Conservation (phyloP, 2,329 filamentous ascomycete species). For the Xylaria sp. region DNA sequence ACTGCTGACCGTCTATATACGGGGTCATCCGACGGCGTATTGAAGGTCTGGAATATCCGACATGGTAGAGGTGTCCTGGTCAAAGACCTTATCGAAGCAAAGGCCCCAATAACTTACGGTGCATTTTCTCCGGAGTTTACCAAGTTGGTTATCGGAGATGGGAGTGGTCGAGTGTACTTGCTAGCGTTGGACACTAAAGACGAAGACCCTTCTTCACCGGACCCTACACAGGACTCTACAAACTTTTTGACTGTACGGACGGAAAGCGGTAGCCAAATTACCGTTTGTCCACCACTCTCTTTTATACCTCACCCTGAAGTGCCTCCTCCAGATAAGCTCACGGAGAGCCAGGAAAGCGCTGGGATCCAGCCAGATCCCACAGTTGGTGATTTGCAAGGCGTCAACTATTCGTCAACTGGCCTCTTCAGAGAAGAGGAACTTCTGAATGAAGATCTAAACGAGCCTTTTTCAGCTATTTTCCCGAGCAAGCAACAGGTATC, state of each 20-base stretch:
- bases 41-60: slow-evolving; percentile 73
- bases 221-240: slow-evolving; percentile 37
- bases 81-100: slow-evolving; percentile 63
- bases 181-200: slow-evolving; percentile 60
- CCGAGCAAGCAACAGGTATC: slow-evolving; percentile 57
- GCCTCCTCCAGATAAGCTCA: slow-evolving; percentile 52
- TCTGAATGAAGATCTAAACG: slow-evolving; percentile 54
- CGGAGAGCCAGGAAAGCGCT: slow-evolving; percentile 46
- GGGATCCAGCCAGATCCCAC: slow-evolving; percentile 57
- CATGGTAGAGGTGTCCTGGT: slow-evolving; percentile 57
- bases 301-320: slow-evolving; percentile 64
- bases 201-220: slow-evolving; percentile 47
- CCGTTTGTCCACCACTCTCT: slow-evolving; percentile 58
- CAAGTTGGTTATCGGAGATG: slow-evolving; percentile 69
- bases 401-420: slow-evolving; percentile 59
- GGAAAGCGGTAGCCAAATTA: slow-evolving; percentile 46
- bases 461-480: slow-evolving; percentile 58
- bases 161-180: slow-evolving; percentile 68
- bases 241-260: slow-evolving; percentile 53
- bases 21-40: slow-evolving; percentile 70
- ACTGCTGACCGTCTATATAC: slow-evolving; percentile 70
- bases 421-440: slow-evolving; percentile 64
- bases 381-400: slow-evolving; percentile 68
- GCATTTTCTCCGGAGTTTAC: slow-evolving; percentile 67
- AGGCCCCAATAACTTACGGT: slow-evolving; percentile 68